Percentiles rank a stretch among this genome's conserved stretches.
phyloP scores from a whole-genome alignment of 768 basidiomycete genomes.

The Dacryopinax spathularia region DNA sequence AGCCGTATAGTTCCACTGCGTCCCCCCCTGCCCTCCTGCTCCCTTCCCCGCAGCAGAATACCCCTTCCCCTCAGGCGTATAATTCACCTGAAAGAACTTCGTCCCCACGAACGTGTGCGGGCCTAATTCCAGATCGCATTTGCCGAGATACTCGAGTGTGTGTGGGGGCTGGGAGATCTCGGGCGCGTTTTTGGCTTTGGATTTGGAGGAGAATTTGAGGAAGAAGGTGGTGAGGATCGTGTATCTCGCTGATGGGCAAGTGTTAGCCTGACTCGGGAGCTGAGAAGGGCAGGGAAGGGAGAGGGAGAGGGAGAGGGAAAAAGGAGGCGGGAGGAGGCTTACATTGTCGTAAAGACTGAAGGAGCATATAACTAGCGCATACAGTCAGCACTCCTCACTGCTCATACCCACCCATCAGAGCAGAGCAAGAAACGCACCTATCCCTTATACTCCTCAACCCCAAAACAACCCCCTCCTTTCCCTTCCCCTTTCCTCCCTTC shows the following conservation, averaged over 20 bases:
- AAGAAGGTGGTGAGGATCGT: constrained; percentile 53
- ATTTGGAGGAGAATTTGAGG: constrained; percentile 55
- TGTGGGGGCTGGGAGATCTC: constrained; percentile 48
- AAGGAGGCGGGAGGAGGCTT: no score
- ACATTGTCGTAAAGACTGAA: constrained; percentile 64
- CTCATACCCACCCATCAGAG: no score
- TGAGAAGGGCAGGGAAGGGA: constrained; percentile 11
- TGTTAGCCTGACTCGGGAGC: no score
- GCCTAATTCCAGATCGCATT: constrained; percentile 57
- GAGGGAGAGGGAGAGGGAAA: no score
- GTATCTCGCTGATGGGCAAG: constrained; percentile 41
- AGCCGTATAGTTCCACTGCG: neutral
- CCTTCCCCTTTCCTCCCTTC: constrained; percentile 12
- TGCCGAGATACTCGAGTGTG: constrained; percentile 48
- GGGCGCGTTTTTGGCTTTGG: constrained; percentile 42
- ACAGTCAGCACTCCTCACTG: constrained; percentile 6
- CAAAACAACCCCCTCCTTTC: constrained; percentile 7
- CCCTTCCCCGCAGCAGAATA: neutral
- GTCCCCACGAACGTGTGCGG: constrained; percentile 61
- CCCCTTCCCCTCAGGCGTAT: constrained; percentile 18
- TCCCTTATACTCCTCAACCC: constrained; percentile 38
- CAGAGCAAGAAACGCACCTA: constrained; percentile 31
- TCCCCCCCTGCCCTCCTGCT: neutral
- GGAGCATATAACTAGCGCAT: constrained; percentile 42
- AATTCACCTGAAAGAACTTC: constrained; percentile 57